These are phyloP conservation scores for Lotmaria passim DNA, from an alignment of 208 protist genomes.

Conservation along the genomic window DNA sequence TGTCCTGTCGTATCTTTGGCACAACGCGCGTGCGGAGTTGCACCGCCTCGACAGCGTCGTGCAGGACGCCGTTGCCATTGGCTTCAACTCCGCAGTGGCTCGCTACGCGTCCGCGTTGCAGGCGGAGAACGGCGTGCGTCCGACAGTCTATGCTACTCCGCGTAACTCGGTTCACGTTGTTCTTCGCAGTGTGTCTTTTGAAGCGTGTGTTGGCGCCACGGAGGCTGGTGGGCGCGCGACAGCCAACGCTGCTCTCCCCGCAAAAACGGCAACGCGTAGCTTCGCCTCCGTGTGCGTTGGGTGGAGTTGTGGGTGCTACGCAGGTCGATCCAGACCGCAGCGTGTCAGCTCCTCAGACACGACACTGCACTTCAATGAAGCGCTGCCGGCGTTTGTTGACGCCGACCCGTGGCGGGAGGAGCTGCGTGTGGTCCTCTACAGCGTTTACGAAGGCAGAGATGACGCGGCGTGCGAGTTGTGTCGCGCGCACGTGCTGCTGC, in stretches of 20 bases:
- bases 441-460: neutral
- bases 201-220: too few relatives aligned
- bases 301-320: slow-evolving; percentile 22
- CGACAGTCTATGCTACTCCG: neutral
- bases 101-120: neutral
- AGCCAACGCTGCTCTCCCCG: too few relatives aligned
- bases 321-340: neutral
- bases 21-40: slow-evolving; percentile 10
- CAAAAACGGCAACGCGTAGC: neutral
- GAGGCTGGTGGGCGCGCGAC: too few relatives aligned
- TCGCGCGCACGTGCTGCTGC: slow-evolving; percentile 37
- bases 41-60: slow-evolving; percentile 12
- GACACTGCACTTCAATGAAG: neutral
- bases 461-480: slow-evolving; percentile 25
- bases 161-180: slow-evolving; percentile 4
- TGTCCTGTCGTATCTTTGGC: slow-evolving; percentile 16
- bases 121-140: neutral
- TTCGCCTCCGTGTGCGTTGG: neutral
- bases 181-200: neutral
- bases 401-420: slow-evolving; percentile 9
- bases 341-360: neutral
- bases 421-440: slow-evolving; percentile 15
- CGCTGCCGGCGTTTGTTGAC: neutral
- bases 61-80: neutral
- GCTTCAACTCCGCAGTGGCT: neutral